Conservation (phyloP, 2,329 filamentous ascomycete genomes). For the Colletotrichum sp. region DNA sequence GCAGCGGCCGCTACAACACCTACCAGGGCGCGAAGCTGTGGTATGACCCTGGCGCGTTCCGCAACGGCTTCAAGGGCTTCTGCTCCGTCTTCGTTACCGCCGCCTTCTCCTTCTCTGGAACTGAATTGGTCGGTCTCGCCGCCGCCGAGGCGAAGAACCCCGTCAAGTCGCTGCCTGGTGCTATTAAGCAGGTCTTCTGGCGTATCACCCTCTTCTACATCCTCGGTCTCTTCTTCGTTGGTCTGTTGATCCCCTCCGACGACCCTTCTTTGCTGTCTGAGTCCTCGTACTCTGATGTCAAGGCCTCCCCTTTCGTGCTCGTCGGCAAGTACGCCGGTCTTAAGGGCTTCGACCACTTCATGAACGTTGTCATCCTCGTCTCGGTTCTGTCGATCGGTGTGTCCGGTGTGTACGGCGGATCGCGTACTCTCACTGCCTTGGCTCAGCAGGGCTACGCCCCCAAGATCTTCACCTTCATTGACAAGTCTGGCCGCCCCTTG, state of each 20-base stretch:
- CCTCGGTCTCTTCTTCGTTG: conserved; percentile 52
- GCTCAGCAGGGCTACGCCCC: conserved; percentile 61
- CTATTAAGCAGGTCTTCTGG: conserved; percentile 76
- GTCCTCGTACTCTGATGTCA: conserved; percentile 42
- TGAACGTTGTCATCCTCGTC: conserved; percentile 60
- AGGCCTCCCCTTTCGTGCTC: conserved; percentile 23
- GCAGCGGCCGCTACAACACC: conserved; percentile 40
- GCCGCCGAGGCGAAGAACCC: conserved; percentile 73
- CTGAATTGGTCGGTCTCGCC: conserved; percentile 72
- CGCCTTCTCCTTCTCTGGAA: conserved; percentile 72
- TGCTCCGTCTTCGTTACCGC: conserved; percentile 74
- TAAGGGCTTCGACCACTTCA: conserved; percentile 51
- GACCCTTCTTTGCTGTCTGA: conserved; percentile 50
- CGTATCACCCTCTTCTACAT: conserved; percentile 57
- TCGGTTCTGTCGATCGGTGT: conserved; percentile 61
- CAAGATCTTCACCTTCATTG: conserved; percentile 57
- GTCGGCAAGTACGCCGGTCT: conserved; percentile 49
- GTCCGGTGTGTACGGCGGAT: conserved; percentile 59
- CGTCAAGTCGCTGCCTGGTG: conserved; percentile 74
- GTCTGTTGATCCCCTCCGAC: conserved; percentile 47
- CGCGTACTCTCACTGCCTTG: conserved; percentile 60
- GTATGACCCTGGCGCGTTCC: conserved; percentile 57
- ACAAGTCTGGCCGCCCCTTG: conserved; percentile 57
- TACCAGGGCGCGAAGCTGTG: conserved; percentile 49
- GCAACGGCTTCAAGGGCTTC: conserved; percentile 74